phyloP scores from a whole-genome alignment of 139 green algal species.

The Tetratostichococcus sp. region DNA sequence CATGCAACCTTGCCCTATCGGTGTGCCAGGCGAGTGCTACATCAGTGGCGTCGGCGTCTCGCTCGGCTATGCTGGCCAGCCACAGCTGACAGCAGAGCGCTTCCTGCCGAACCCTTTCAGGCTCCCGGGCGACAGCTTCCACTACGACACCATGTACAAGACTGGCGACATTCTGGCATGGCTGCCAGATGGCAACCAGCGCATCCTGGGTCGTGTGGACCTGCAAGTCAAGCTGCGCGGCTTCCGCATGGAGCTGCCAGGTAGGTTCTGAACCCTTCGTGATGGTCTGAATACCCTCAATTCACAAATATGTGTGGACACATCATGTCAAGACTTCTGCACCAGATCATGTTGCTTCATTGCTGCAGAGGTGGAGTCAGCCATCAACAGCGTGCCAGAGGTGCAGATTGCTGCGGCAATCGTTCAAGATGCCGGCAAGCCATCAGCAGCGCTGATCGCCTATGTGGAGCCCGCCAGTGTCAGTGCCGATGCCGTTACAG shows the following conservation, averaged over 20 bases:
- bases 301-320: too few relatives aligned
- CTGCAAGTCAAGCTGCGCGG: conserved; percentile 46
- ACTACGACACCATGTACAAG: conserved; percentile 7
- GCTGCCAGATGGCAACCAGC: conserved; percentile 13
- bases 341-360: not conserved
- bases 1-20: too few relatives aligned
- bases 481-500: not conserved
- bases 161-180: conserved; percentile 41
- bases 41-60: too few relatives aligned
- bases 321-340: too few relatives aligned
- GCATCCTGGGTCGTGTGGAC: conserved; percentile 3
- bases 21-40: too few relatives aligned
- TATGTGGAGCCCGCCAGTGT: conserved; percentile 8
- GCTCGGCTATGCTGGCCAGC: conserved; percentile 20
- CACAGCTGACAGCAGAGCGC: conserved; percentile 27
- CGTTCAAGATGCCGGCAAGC: not conserved
- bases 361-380: conserved; percentile 37
- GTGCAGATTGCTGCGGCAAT: not conserved
- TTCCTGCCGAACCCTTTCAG: conserved; percentile 33
- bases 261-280: not conserved
- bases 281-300: too few relatives aligned
- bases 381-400: not conserved
- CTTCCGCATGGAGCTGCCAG: conserved; percentile 41
- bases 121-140: not conserved
- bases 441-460: not conserved